phyloP scores from a whole-genome alignment of 495 filamentous ascomycete species.

The Talaromyces trachyspermus region DNA sequence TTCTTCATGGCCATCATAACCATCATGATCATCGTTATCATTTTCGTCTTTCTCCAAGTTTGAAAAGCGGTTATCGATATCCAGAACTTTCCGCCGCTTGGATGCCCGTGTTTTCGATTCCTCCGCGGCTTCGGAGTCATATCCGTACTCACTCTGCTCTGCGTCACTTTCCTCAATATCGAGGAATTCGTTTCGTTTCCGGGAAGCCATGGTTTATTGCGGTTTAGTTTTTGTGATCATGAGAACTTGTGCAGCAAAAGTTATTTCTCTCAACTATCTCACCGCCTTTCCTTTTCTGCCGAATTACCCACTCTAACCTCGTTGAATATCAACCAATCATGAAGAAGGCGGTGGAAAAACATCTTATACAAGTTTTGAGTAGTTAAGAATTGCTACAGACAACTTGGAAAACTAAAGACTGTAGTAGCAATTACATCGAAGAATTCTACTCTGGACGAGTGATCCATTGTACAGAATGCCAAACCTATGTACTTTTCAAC shows the following conservation, averaged over 20 bases:
- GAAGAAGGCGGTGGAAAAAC: not conserved
- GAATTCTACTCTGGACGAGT: too few species aligned
- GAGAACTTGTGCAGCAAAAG: not conserved
- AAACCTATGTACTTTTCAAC: conserved; percentile 1
- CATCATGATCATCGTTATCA: conserved; percentile 21
- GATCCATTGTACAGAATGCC: too few species aligned
- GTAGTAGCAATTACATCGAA: too few species aligned
- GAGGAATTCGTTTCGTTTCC: conserved; percentile 69
- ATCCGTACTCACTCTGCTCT: conserved; percentile 49
- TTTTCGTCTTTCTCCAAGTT: conserved; percentile 11
- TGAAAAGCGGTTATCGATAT: conserved; percentile 31
- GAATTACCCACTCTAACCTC: not conserved
- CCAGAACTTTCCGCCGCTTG: conserved; percentile 50
- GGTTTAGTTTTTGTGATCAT: not conserved
- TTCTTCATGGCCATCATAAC: conserved; percentile 8
- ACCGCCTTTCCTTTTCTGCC: not conserved
- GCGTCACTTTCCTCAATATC: conserved; percentile 57
- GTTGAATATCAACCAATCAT: not conserved
- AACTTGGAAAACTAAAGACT: too few species aligned
- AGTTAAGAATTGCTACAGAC: too few species aligned
- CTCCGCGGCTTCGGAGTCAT: conserved; percentile 62
- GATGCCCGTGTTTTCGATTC: conserved; percentile 52
- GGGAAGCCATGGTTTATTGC: conserved; percentile 53
- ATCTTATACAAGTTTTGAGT: too few species aligned
- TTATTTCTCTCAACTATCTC: conserved; percentile 2